Percentiles rank a stretch among this genome's conserved stretches.
Evolutionary conservation across 345 rosid species (phyloP).

Genomic region (Rhizophora apiculata): DNA sequence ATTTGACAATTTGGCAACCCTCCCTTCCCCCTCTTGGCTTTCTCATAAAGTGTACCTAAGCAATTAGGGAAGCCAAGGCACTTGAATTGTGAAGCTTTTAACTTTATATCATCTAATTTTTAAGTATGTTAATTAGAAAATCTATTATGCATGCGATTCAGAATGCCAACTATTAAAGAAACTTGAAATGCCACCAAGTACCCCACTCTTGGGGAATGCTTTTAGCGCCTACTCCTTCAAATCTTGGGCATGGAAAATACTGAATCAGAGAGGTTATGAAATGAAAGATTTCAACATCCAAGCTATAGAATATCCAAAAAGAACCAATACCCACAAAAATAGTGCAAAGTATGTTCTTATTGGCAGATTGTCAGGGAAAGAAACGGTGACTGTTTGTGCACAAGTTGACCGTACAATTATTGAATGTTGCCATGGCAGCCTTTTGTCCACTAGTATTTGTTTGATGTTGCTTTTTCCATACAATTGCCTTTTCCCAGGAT

Average conservation of each 20-base stretch:
- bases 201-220: conserved; percentile 17
- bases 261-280: too few species aligned
- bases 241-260: too few species aligned
- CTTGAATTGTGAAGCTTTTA: too few species aligned
- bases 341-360: neutral
- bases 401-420: conserved; percentile 11
- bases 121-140: too few species aligned
- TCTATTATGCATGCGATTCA: too few species aligned
- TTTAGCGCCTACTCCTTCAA: conserved; percentile 1
- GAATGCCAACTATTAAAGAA: too few species aligned
- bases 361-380: neutral
- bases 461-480: conserved; percentile 2
- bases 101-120: too few species aligned
- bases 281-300: neutral
- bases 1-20: too few species aligned
- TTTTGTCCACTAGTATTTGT: conserved; percentile 11
- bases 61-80: too few species aligned
- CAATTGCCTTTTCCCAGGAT: neutral
- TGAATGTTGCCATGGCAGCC: conserved; percentile 8
- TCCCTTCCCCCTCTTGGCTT: too few species aligned
- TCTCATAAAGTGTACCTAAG: too few species aligned
- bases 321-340: neutral
- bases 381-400: neutral
- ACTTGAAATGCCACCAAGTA: neutral
- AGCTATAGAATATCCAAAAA: neutral